phyloP scores from a whole-genome alignment of 192 early-diverging fungal genomes.

The Bifiguratus adelaidae region DNA sequence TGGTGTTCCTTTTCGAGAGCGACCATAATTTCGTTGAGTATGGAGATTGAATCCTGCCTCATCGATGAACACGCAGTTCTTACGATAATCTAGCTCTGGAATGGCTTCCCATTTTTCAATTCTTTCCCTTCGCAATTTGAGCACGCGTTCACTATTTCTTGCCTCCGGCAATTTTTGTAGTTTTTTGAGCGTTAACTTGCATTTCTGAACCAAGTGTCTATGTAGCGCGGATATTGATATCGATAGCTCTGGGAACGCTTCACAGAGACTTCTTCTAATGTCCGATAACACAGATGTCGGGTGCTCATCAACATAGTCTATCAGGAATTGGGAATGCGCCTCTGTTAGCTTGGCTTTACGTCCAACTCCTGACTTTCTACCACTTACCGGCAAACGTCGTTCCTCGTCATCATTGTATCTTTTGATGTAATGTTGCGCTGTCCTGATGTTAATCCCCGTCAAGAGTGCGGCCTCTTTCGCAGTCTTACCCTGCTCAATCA shows the following conservation, averaged over 20 bases:
- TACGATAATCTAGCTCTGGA: conserved; percentile 7
- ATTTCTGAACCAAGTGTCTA: conserved; percentile 3
- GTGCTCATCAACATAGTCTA: conserved; percentile 2
- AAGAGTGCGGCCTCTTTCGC: too few species aligned
- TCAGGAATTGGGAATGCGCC: background rate
- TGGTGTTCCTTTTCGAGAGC: conserved; percentile 1
- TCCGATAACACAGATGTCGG: conserved; percentile 3
- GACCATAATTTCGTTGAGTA: background rate
- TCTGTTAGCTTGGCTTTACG: conserved; percentile 1
- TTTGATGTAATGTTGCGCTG: conserved; percentile 1
- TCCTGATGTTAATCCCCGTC: conserved; percentile 1
- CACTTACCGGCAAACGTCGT: background rate
- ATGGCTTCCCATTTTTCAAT: background rate
- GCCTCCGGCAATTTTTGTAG: conserved; percentile 2
- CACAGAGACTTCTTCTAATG: background rate
- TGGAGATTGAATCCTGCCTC: conserved; percentile 13
- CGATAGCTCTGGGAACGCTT: background rate
- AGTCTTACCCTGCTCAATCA: background rate
- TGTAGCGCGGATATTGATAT: background rate
- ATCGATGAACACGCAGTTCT: conserved; percentile 14
- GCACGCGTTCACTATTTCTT: background rate
- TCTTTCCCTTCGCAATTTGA: conserved; percentile 1
- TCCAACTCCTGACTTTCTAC: conserved; percentile 2
- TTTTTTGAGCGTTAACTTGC: conserved; percentile 1
- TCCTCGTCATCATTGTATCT: conserved; percentile 4